phyloP scores from a whole-genome alignment of 495 filamentous ascomycete genomes.

The Aspergillus incahuasiensis region DNA sequence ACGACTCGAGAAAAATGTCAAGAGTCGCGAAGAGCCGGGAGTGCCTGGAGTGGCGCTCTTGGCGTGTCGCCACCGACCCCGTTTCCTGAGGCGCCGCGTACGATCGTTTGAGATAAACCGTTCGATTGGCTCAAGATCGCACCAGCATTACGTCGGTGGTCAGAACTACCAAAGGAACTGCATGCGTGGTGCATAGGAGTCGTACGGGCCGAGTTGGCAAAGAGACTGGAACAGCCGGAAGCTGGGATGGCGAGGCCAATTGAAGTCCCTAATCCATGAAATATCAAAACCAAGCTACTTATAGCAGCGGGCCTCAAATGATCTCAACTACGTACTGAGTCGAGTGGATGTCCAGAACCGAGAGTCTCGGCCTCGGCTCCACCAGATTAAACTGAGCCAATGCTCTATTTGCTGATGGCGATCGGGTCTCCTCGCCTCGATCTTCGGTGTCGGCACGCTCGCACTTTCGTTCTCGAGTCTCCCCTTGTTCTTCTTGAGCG shows the following conservation, averaged over 20 bases:
- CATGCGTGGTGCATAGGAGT: background rate
- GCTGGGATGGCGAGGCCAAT: background rate
- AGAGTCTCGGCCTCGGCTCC: conserved; percentile 1
- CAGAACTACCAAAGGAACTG: background rate
- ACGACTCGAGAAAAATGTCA: background rate
- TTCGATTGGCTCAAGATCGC: conserved; percentile 3
- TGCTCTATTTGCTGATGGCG: background rate
- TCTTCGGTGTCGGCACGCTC: background rate
- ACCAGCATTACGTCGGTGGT: conserved; percentile 4
- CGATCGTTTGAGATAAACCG: background rate
- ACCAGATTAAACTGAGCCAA: conserved; percentile 1
- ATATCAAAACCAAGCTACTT: background rate
- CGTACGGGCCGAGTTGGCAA: background rate
- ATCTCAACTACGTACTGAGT: background rate
- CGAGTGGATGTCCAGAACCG: conserved; percentile 5
- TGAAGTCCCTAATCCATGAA: background rate
- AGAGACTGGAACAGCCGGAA: background rate
- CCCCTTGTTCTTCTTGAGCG: background rate
- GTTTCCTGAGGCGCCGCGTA: background rate
- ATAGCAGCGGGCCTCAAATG: background rate
- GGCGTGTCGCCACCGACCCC: conserved; percentile 12
- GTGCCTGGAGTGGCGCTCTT: conserved; percentile 21
- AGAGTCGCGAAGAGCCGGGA: background rate
- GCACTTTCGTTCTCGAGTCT: background rate
- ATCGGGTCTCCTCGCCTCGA: conserved; percentile 4